Evolutionary conservation across 2,329 filamentous ascomycete species (phyloP).

Genomic region (Fonsecaea pedrosoi): DNA sequence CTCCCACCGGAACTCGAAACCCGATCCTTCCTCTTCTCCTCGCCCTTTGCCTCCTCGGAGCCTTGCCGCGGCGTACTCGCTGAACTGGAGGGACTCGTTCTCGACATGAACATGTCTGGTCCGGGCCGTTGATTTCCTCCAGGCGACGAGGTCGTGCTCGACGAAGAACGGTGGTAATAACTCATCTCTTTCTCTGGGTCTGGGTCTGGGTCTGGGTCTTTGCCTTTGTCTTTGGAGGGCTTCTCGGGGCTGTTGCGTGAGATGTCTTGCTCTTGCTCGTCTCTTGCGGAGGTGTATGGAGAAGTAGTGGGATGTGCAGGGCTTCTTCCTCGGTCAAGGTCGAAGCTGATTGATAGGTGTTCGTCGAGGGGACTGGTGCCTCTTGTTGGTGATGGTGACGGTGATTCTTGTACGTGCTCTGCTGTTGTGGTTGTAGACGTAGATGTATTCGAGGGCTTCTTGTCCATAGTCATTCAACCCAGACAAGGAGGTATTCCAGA

Average conservation of each 20-base stretch:
- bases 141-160: constrained; percentile 12
- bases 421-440: constrained; percentile 19
- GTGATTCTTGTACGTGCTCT: constrained; percentile 13
- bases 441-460: constrained; percentile 16
- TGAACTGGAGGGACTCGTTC: constrained; percentile 15
- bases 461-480: constrained; percentile 22
- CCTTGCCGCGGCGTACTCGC: constrained; percentile 21
- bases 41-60: constrained; percentile 19
- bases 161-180: constrained; percentile 13
- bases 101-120: constrained; percentile 6
- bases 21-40: constrained; percentile 16
- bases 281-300: background rate
- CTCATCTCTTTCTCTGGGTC: constrained; percentile 23
- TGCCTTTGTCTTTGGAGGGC: constrained; percentile 25
- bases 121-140: background rate
- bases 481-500: background rate
- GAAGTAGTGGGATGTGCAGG: constrained; percentile 2
- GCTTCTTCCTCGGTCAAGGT: constrained; percentile 8
- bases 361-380: background rate
- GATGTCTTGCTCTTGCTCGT: constrained; percentile 8
- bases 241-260: background rate
- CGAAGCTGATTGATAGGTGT: background rate
- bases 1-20: constrained; percentile 6
- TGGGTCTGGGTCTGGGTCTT: constrained; percentile 9
- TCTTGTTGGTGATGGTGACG: background rate